phyloP scores from a whole-genome alignment of 495 filamentous ascomycete genomes.

The Trichoderma virens region DNA sequence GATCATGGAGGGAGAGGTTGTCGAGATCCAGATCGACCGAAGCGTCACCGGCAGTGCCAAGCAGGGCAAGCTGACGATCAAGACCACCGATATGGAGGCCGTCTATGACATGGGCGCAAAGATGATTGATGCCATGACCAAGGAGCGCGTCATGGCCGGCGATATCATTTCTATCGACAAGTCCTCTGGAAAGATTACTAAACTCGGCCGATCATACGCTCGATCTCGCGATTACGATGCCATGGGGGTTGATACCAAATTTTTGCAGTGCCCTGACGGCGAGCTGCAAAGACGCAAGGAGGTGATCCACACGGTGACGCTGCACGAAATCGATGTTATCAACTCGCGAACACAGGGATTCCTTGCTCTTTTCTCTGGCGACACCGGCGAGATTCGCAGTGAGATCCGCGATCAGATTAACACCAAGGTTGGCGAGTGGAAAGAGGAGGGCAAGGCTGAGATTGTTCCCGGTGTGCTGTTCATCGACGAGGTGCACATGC shows the following conservation, averaged over 20 bases:
- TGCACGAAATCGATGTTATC: constrained; percentile 99
- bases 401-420: constrained; percentile 99
- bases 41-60: constrained; percentile 94
- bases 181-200: constrained; percentile 93
- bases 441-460: constrained; percentile 96
- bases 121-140: constrained; percentile 99
- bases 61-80: constrained; percentile 98
- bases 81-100: constrained; percentile 99
- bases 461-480: constrained; percentile 97
- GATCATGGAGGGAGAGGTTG: constrained; percentile 97
- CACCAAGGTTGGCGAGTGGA: constrained; percentile 96
- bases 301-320: constrained; percentile 88
- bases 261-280: constrained; percentile 96
- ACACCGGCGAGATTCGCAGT: constrained; percentile 95
- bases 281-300: constrained; percentile 97
- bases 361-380: constrained; percentile 90
- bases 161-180: constrained; percentile 98
- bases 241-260: constrained; percentile 97
- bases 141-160: constrained; percentile 96
- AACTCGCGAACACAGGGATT: constrained; percentile 97
- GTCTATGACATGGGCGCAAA: constrained; percentile 99
- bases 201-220: constrained; percentile 87
- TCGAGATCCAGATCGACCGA: constrained; percentile 97
- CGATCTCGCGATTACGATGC: constrained; percentile 96
- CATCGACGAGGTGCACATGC: constrained; percentile 99